Evolutionary conservation across 2,329 filamentous ascomycete genomes (phyloP), one percentile per base, ranked within the genome.

Genomic region (Sporothrix pallida): DNA sequence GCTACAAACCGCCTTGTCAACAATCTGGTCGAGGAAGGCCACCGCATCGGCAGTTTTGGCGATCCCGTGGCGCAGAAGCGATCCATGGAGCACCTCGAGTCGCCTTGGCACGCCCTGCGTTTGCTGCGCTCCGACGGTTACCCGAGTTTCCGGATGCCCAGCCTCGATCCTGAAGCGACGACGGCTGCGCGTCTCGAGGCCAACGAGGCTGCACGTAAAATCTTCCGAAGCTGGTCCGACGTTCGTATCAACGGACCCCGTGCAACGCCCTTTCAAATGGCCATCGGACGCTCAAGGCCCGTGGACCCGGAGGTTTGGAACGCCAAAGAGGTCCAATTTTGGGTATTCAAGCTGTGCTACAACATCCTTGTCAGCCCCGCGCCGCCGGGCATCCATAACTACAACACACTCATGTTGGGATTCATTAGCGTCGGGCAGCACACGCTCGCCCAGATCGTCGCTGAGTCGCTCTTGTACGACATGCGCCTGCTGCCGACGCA

Each of bases 401-500:
- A 90, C 82, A 94, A 94, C 78, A 86, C 87, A 13, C 84, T 96
- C 37, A 86, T 95, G 2, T 80, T 87, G n/a, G 87, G 88, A n/a
- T 89, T 95, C 70, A 85, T 87, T 71, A 83, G 84, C 46, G 79
- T 86, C 5, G 83, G 85, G 42, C 82, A 86, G 71, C 83, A 86
- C 72, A 81, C 83, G 52, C 81, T 91, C 20, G 85, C 87, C 3
- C 83, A 88, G 52, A 78, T 83, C n/a, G 83, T 91, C 46, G 83
- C 89, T 23, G 80, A 87, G 69, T 86, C 84, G 0, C 87, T 88
- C 71, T 80, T 88, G 58, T 76, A 83, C 56, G 77, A 81, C 10
- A 86, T 82, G 52, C 80, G 80, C 3, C 78, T 87, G 60, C 82
- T 79, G 50, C 86, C 87, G 2, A 88, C 87, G 0, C 80, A 84